Evolutionary conservation across 352 stramenopile species (phyloP).

Genomic region (Phytophthora pisi): DNA sequence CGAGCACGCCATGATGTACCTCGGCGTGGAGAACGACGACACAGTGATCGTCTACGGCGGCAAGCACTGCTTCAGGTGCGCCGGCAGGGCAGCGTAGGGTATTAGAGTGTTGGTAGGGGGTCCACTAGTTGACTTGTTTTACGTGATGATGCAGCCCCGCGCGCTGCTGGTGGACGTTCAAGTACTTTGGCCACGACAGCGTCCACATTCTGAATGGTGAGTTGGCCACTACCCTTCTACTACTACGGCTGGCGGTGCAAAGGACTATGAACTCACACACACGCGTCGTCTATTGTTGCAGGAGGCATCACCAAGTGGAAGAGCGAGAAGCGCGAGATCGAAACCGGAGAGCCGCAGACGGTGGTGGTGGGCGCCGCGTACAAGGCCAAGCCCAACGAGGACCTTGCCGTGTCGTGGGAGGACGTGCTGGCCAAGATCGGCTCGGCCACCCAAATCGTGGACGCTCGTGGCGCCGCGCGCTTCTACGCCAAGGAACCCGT

Average conservation of each 20-base stretch:
- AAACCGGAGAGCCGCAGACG: conserved; percentile 38
- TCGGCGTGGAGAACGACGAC: conserved; percentile 75
- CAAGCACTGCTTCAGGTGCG: conserved; percentile 80
- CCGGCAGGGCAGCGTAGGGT: background rate
- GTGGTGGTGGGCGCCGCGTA: conserved; percentile 42
- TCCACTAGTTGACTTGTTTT: background rate
- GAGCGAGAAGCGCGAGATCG: conserved; percentile 51
- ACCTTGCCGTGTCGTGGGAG: conserved; percentile 61
- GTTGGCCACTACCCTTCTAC: background rate
- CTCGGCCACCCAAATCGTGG: conserved; percentile 85
- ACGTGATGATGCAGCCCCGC: conserved; percentile 45
- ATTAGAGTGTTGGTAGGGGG: background rate
- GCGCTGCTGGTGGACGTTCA: conserved; percentile 91
- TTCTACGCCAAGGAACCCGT: conserved; percentile 90
- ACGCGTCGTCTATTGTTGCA: conserved; percentile 7
- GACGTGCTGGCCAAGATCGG: conserved; percentile 66
- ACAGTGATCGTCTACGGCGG: conserved; percentile 85
- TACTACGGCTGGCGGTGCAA: background rate
- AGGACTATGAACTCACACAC: background rate
- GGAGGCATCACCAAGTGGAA: conserved; percentile 78
- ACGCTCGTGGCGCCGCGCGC: conserved; percentile 87
- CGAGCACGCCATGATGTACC: conserved; percentile 59
- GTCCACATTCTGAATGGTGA: conserved; percentile 90
- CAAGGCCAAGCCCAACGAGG: conserved; percentile 53
- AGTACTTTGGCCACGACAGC: conserved; percentile 87